Evolutionary conservation across 352 stramenopile genomes (phyloP), one percentile per base, ranked within the genome.

Genomic region (Elongisporangium senticosum): DNA sequence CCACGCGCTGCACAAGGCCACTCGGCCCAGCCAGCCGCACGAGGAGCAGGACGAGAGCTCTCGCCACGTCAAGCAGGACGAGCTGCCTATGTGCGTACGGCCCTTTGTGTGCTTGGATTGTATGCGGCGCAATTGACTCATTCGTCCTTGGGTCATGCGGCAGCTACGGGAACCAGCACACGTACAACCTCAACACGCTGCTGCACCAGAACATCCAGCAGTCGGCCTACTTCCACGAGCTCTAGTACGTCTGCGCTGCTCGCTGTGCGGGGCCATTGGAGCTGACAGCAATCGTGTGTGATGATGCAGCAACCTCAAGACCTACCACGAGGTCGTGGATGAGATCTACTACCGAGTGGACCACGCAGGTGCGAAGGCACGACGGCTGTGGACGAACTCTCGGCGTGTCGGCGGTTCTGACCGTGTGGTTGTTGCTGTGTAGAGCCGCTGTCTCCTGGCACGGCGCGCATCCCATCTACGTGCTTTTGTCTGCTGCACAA

Each of bases 401-500:
- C 22, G 4, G 21, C 8, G 40, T n/a, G 14, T 24, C 21, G 14
- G 8, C 53, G 7, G 10, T 33, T 8, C 15, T 33, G 49, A 57
- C 17, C 2, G 20, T 59, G 49, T 49, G 40, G n/a, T 51, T 70
- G n/a, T 67, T 83, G 23, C 17, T 74, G 89, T 66, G 43, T 91
- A 76, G 94, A 98, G 61, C 97, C 97, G 13, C 98, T 93, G 69
- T 90, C 95, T 21, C 76, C 89, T 4, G 96, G 93, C 58, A 97
- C 85, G 13, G 83, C 79, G 15, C 77, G 92, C 47, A 93, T 96
- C 51, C 96, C 96, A 37, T 98, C 93, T 6, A 96, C 86, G 8
- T 97, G 94, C 47, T 99, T 99, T 75, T 99, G 97, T 67, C 71
- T 99, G 49, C 74, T 99, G 53, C 83, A 99, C 53, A 98, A 98